Evolutionary conservation across 2,329 filamentous ascomycete genomes (phyloP).

Genomic region (Nothophaeocryptopus gaeumannii): DNA sequence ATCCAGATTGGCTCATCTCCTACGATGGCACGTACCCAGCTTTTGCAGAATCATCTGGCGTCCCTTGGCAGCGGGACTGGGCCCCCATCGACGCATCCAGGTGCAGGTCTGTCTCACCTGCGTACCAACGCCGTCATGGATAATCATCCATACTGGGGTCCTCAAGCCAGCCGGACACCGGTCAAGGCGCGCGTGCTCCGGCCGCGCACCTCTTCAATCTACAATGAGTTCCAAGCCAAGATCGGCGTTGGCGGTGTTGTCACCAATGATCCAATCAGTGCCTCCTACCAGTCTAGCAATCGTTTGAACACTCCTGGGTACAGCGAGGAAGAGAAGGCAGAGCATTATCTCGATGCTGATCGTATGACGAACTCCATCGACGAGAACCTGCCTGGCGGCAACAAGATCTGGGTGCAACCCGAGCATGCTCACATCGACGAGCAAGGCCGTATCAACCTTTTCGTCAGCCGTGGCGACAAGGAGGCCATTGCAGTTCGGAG

Average conservation of each 20-base stretch:
- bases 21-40: slow-evolving; percentile 5
- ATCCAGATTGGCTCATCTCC: slow-evolving; percentile 8
- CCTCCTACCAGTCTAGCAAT: not conserved
- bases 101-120: slow-evolving; percentile 61
- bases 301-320: slow-evolving; percentile 1
- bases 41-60: slow-evolving; percentile 23
- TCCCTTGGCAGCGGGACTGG: slow-evolving; percentile 32
- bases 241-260: slow-evolving; percentile 48
- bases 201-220: slow-evolving; percentile 40
- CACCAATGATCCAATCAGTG: slow-evolving; percentile 19
- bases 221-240: slow-evolving; percentile 34
- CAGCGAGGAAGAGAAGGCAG: slow-evolving; percentile 30
- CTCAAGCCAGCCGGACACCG: slow-evolving; percentile 52
- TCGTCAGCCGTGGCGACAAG: slow-evolving; percentile 29
- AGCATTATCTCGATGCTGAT: slow-evolving; percentile 41
- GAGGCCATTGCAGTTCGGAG: slow-evolving; percentile 35
- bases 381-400: slow-evolving; percentile 47
- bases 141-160: slow-evolving; percentile 61
- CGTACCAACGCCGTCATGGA: slow-evolving; percentile 54
- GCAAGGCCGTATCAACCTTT: slow-evolving; percentile 43
- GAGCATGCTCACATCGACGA: slow-evolving; percentile 46
- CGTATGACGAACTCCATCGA: slow-evolving; percentile 40
- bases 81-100: slow-evolving; percentile 62
- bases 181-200: slow-evolving; percentile 58
- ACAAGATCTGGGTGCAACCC: slow-evolving; percentile 53